Conservation (phyloP, 2,329 filamentous ascomycete genomes). For the Hypoxylon sp. region DNA sequence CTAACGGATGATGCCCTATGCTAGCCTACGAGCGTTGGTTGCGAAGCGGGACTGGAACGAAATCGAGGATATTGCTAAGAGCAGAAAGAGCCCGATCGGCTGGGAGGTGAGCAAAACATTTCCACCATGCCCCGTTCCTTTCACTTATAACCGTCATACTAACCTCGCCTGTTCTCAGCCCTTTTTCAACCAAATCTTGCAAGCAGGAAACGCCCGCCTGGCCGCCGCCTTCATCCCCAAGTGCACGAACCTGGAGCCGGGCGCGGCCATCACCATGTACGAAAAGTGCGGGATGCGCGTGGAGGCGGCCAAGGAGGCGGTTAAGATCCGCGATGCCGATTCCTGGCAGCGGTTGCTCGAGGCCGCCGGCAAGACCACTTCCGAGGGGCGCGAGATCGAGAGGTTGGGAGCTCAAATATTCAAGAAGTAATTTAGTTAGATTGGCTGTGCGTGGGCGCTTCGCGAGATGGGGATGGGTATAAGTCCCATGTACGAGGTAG, state of each 20-base stretch:
- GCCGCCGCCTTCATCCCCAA: slow-evolving; percentile 89
- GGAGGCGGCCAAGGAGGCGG: slow-evolving; percentile 91
- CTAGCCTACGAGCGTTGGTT: slow-evolving; percentile 84
- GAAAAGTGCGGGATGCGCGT: slow-evolving; percentile 92
- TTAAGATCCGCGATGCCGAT: slow-evolving; percentile 81
- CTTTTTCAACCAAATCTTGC: slow-evolving; percentile 89
- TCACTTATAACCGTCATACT: slow-evolving; percentile 4
- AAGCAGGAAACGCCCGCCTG: slow-evolving; percentile 89
- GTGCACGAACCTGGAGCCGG: slow-evolving; percentile 76
- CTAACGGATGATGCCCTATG: slow-evolving; percentile 46
- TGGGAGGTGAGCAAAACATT: slow-evolving; percentile 79
- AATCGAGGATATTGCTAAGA: slow-evolving; percentile 84
- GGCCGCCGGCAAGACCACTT: slow-evolving; percentile 76
- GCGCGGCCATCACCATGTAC: slow-evolving; percentile 89
- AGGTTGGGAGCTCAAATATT: slow-evolving; percentile 73
- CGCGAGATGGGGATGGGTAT: neutral
- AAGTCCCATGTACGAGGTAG: neutral
- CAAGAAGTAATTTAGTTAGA: slow-evolving; percentile 55
- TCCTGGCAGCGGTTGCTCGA: slow-evolving; percentile 78
- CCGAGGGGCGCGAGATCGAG: slow-evolving; percentile 82
- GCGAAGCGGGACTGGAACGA: slow-evolving; percentile 92
- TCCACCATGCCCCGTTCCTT: no score
- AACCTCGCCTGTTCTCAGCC: slow-evolving; percentile 66
- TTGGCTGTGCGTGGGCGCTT: neutral
- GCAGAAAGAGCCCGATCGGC: slow-evolving; percentile 89